Conservation (phyloP, 306 rosid species). For the Mimosa bimucronata region DNA sequence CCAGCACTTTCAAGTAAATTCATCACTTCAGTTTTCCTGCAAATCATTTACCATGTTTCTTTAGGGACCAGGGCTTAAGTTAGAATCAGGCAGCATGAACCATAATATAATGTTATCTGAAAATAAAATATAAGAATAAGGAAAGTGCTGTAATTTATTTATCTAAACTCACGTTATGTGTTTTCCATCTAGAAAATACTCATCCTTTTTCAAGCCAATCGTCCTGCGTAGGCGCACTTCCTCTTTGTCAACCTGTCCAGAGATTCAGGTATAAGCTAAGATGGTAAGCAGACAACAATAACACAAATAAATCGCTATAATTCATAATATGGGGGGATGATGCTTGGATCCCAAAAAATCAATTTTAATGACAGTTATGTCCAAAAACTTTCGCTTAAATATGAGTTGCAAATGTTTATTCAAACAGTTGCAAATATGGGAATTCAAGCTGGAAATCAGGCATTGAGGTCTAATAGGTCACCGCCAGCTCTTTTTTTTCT, state of each 20-base stretch:
- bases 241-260: constrained; percentile 90
- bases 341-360: not conserved
- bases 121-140: not conserved
- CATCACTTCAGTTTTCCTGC: constrained; percentile 97
- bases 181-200: not conserved
- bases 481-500: too few relatives aligned
- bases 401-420: not conserved
- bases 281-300: constrained; percentile 6
- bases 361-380: not conserved
- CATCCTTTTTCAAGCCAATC: constrained; percentile 70
- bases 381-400: not conserved
- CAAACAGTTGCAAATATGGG: not conserved
- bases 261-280: constrained; percentile 37
- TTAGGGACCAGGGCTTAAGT: not conserved
- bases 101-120: not conserved
- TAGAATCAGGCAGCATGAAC: not conserved
- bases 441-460: not conserved
- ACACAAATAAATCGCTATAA: constrained; percentile 11
- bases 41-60: constrained; percentile 27
- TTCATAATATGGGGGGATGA: not conserved
- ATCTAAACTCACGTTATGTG: not conserved
- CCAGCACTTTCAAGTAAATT: constrained; percentile 99
- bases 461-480: too few relatives aligned
- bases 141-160: not conserved
- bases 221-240: constrained; percentile 97